These are phyloP conservation scores for Pseudogymnoascus sp. DNA, from an alignment of 2,329 filamentous ascomycete genomes.

Conservation along the genomic window DNA sequence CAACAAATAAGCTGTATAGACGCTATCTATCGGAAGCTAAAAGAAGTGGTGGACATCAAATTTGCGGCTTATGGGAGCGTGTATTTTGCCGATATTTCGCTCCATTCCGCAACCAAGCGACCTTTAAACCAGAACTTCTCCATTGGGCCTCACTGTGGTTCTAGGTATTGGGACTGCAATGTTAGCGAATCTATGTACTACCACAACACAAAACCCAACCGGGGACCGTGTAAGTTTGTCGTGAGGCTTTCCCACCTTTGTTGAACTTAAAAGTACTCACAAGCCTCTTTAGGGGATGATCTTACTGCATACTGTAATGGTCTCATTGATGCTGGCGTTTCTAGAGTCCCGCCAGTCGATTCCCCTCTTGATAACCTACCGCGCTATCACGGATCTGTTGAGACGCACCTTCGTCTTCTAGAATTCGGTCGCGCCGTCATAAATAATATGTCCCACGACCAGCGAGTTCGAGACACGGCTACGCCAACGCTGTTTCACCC, in stretches of 20 bases:
- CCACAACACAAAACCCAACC: slow-evolving; percentile 28
- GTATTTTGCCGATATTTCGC: slow-evolving; percentile 22
- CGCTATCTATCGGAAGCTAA: slow-evolving; percentile 14
- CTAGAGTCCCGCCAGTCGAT: slow-evolving; percentile 28
- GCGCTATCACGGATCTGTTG: slow-evolving; percentile 31
- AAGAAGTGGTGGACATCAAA: slow-evolving; percentile 20
- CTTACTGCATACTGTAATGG: slow-evolving; percentile 30
- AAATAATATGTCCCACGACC: slow-evolving; percentile 25
- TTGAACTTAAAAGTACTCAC: slow-evolving; percentile 14
- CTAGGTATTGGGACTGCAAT: slow-evolving; percentile 25
- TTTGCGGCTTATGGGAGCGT: slow-evolving; percentile 33
- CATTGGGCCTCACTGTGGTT: background rate
- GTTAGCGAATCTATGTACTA: slow-evolving; percentile 29
- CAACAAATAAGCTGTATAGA: slow-evolving; percentile 24
- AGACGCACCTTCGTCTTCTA: slow-evolving; percentile 30
- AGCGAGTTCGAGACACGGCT: slow-evolving; percentile 25
- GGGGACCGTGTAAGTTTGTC: slow-evolving; percentile 32
- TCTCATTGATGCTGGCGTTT: slow-evolving; percentile 33
- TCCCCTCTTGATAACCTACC: slow-evolving; percentile 16
- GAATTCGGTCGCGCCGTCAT: slow-evolving; percentile 26
- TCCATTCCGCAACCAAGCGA: slow-evolving; percentile 12
- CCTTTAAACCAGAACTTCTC: slow-evolving; percentile 14
- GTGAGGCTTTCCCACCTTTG: slow-evolving; percentile 12
- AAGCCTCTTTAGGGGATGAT: slow-evolving; percentile 27
- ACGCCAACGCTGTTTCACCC: slow-evolving; percentile 32